Evolutionary conservation across 2,329 filamentous ascomycete species (phyloP).

Genomic region (Ophiostoma sp.): DNA sequence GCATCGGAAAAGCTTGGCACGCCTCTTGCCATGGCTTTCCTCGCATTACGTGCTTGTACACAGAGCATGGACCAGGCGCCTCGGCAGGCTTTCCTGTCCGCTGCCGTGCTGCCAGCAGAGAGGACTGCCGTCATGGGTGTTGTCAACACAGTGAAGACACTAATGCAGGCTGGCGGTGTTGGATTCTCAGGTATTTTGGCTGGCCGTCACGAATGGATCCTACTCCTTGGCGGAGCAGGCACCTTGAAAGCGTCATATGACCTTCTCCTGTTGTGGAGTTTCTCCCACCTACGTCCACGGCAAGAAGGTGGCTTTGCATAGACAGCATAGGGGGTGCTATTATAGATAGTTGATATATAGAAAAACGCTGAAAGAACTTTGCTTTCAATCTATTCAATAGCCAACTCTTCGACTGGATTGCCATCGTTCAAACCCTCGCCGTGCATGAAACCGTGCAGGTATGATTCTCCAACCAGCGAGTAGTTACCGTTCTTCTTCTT

Average conservation of each 20-base stretch:
- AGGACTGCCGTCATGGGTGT: constrained; percentile 71
- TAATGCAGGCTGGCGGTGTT: constrained; percentile 61
- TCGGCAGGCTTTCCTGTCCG: constrained; percentile 67
- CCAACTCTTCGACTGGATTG: not conserved
- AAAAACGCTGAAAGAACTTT: not conserved
- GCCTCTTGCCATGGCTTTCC: constrained; percentile 47
- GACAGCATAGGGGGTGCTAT: not conserved
- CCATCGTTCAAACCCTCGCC: not conserved
- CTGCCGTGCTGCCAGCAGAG: constrained; percentile 63
- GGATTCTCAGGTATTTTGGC: constrained; percentile 65
- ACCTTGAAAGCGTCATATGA: constrained; percentile 31
- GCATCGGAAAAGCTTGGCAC: constrained; percentile 22
- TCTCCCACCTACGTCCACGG: constrained; percentile 1
- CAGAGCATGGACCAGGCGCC: constrained; percentile 72
- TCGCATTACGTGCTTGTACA: constrained; percentile 62
- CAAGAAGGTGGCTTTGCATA: not conserved
- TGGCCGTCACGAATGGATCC: constrained; percentile 34
- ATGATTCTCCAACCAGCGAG: not conserved
- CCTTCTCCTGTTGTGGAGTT: constrained; percentile 40
- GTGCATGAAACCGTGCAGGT: constrained; percentile 4
- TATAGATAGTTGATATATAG: not conserved
- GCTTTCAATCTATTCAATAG: not conserved
- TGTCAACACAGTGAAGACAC: constrained; percentile 68
- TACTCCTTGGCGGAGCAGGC: constrained; percentile 29
- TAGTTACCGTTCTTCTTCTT: constrained; percentile 10